Conservation (phyloP, 1,284 basidiomycete genomes). For the Moniliella sp. region DNA sequence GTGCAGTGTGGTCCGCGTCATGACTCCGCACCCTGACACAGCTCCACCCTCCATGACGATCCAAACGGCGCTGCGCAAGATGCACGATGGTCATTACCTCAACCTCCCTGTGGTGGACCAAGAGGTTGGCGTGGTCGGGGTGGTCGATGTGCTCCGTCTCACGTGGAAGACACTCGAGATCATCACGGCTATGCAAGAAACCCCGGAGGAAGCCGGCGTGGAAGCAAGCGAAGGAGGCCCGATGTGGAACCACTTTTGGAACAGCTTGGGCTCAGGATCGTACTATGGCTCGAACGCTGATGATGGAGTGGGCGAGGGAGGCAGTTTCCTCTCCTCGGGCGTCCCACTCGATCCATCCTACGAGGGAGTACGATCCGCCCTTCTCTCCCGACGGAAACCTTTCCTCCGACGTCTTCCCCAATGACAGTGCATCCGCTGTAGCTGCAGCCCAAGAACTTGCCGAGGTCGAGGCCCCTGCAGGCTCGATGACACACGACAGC, state of each 20-base stretch:
- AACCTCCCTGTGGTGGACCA: conserved; percentile 66
- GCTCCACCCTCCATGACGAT: conserved; percentile 73
- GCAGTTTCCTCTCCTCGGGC: conserved; percentile 60
- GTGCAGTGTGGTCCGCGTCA: conserved; percentile 89
- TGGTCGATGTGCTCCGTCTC: conserved; percentile 94
- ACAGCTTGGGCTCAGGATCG: conserved; percentile 52
- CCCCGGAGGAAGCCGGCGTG: conserved; percentile 44
- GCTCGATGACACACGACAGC: too few relatives aligned
- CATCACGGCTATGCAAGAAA: conserved; percentile 39
- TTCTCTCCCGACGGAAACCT: conserved; percentile 49
- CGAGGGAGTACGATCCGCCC: conserved; percentile 31
- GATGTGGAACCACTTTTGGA: conserved; percentile 99
- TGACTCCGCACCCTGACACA: conserved; percentile 97
- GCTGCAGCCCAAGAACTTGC: too few relatives aligned
- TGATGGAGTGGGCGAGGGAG: conserved; percentile 4
- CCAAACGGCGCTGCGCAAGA: conserved; percentile 93
- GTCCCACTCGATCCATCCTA: conserved; percentile 38
- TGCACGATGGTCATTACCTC: conserved; percentile 95
- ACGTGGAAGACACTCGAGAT: conserved; percentile 86
- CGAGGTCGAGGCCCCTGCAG: too few relatives aligned
- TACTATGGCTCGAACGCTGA: conserved; percentile 27
- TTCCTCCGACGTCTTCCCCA: conserved; percentile 64
- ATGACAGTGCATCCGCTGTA: conserved; percentile 39
- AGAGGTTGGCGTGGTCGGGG: conserved; percentile 45
- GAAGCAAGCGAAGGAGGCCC: conserved; percentile 46